These are phyloP conservation scores for Colletotrichum simmondsii DNA, from an alignment of 2,329 filamentous ascomycete species.

Conservation along the genomic window DNA sequence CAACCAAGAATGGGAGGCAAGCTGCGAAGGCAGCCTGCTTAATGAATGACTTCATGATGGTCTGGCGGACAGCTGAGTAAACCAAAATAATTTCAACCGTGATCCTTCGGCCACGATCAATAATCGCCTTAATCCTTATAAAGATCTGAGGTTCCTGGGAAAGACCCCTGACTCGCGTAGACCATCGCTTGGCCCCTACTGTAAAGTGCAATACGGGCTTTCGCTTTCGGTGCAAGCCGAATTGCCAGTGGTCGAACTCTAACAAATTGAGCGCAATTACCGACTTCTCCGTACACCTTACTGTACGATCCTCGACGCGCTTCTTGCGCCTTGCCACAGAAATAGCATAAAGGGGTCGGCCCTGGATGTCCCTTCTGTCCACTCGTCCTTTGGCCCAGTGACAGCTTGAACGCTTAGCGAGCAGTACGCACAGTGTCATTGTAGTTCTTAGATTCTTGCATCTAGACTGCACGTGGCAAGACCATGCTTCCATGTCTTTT, in stretches of 20 bases:
- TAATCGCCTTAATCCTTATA: background rate
- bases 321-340: background rate
- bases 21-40: background rate
- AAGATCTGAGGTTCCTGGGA: background rate
- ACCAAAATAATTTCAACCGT: too few species aligned
- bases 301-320: background rate
- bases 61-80: background rate
- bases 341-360: background rate
- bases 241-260: background rate
- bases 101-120: too few species aligned
- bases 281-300: background rate
- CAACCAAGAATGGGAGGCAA: conserved; percentile 3
- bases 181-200: background rate
- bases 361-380: background rate
- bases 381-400: background rate
- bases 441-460: background rate
- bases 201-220: background rate
- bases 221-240: background rate
- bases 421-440: background rate
- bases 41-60: conserved; percentile 19
- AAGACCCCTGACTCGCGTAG: background rate
- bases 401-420: background rate
- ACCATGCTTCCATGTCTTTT: background rate
- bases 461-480: background rate
- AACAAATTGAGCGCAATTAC: background rate